Percentiles rank a stretch among this genome's conserved stretches.
These are phyloP conservation scores for Lipomyces lipofer DNA, from an alignment of 805 yeast species.

Conservation along the genomic window DNA sequence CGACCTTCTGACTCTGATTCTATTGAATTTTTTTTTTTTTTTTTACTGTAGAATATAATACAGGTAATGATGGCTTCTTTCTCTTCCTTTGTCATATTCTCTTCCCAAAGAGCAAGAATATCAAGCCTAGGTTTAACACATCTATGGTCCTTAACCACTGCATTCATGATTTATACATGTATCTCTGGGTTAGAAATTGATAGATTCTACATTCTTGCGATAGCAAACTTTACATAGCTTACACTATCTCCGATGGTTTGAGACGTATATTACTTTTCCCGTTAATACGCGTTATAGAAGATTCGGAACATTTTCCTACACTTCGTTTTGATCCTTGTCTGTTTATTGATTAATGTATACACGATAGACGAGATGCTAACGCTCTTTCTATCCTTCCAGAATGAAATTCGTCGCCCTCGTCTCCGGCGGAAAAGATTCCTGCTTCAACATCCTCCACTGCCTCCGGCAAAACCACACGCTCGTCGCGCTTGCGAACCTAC, in stretches of 20 bases:
- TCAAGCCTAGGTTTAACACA: too few species aligned
- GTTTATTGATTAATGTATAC: not conserved
- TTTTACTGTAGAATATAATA: too few species aligned
- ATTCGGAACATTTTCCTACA: conserved; percentile 21
- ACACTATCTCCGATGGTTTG: conserved; percentile 23
- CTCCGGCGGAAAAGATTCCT: conserved; percentile 96
- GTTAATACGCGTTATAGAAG: conserved; percentile 25
- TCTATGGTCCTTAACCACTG: too few species aligned
- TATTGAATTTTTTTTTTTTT: too few species aligned
- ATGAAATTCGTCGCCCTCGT: conserved; percentile 93
- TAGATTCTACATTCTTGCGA: not conserved
- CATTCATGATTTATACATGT: too few species aligned
- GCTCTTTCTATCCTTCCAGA: not conserved
- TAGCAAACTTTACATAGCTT: conserved; percentile 6
- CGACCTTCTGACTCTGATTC: too few species aligned
- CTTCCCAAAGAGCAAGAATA: too few species aligned
- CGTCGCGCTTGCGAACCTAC: conserved; percentile 79
- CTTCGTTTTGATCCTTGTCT: not conserved
- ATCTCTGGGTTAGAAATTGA: not conserved
- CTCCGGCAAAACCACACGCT: conserved; percentile 81
- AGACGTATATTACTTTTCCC: conserved; percentile 14
- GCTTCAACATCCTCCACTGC: conserved; percentile 85
- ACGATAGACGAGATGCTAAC: not conserved
- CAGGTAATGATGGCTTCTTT: too few species aligned
- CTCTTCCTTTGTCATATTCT: too few species aligned